Evolutionary conservation across 345 rosid species (phyloP).

Genomic region (Hibiscus mutabilis): DNA sequence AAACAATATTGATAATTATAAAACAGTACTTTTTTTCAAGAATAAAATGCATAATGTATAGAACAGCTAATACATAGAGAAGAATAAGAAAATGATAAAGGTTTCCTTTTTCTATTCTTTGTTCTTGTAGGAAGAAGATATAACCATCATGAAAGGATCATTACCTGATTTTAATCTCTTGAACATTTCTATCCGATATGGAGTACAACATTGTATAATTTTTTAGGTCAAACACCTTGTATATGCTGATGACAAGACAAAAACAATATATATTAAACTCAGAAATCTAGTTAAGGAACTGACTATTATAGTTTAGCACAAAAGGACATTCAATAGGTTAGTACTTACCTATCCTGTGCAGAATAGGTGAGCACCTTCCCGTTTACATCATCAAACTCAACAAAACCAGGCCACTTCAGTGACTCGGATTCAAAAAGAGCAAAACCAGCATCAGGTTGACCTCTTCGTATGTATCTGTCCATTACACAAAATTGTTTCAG

Average conservation of each 20-base stretch:
- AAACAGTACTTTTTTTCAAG: background rate
- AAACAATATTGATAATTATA: background rate
- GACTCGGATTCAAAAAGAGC: conserved; percentile 78
- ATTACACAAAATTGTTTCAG: background rate
- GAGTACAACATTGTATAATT: conserved; percentile 92
- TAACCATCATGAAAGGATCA: conserved; percentile 14
- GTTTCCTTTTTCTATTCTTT: background rate
- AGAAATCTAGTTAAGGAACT: background rate
- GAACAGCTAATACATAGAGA: background rate
- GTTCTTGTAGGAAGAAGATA: background rate
- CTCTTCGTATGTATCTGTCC: conserved; percentile 59
- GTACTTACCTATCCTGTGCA: conserved; percentile 62
- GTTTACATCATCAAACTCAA: conserved; percentile 87
- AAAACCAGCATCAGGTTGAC: conserved; percentile 72
- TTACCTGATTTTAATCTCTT: conserved; percentile 96
- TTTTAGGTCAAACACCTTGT: conserved; percentile 94
- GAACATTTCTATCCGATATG: conserved; percentile 77
- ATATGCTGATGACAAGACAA: conserved; percentile 45
- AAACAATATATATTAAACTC: conserved; percentile 2
- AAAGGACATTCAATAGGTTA: background rate
- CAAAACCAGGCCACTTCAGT: conserved; percentile 88
- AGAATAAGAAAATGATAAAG: background rate
- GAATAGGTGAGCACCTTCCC: conserved; percentile 81
- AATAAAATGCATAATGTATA: background rate
- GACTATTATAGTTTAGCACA: background rate